Percentiles rank a stretch among this genome's conserved stretches.
phyloP scores from a whole-genome alignment of 441 rosid species.

The Erodium trifolium region DNA sequence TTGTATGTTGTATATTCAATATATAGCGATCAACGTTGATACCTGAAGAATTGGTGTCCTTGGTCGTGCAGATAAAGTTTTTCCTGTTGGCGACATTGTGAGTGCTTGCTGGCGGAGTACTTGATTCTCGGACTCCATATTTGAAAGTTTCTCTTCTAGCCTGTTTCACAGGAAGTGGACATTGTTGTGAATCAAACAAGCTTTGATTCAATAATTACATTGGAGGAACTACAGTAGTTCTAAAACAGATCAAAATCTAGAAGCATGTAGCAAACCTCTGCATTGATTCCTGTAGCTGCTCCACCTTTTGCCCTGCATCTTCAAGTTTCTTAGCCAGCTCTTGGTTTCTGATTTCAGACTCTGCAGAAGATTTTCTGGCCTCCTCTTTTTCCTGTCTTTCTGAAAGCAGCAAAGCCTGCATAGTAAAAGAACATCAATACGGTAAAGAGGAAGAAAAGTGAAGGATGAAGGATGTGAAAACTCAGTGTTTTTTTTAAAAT shows the following conservation, averaged over 20 bases:
- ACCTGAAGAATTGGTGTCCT: conserved; percentile 75
- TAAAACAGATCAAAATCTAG: neutral
- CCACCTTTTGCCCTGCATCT: conserved; percentile 62
- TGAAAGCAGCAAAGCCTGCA: conserved; percentile 61
- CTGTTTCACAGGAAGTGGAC: conserved; percentile 44
- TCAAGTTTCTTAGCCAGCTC: conserved; percentile 73
- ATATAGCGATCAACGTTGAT: conserved; percentile 8
- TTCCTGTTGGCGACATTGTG: conserved; percentile 91
- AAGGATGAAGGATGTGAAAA: no score
- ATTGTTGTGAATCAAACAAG: no score
- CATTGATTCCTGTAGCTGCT: conserved; percentile 91
- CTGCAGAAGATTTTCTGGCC: conserved; percentile 47
- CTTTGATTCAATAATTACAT: neutral
- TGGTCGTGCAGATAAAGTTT: conserved; percentile 57
- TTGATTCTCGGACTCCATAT: conserved; percentile 97
- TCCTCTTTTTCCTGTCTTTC: conserved; percentile 65
- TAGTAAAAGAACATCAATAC: conserved; percentile 14
- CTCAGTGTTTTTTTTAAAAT: no score
- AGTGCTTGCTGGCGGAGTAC: conserved; percentile 98
- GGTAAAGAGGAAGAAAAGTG: no score
- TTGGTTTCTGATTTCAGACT: conserved; percentile 60
- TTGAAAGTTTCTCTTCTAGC: conserved; percentile 91
- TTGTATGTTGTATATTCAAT: conserved; percentile 8
- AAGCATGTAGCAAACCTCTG: conserved; percentile 64
- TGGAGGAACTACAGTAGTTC: neutral